Evolutionary conservation across 768 basidiomycete genomes (phyloP).

Genomic region (Rhizopogon vulgaris): DNA sequence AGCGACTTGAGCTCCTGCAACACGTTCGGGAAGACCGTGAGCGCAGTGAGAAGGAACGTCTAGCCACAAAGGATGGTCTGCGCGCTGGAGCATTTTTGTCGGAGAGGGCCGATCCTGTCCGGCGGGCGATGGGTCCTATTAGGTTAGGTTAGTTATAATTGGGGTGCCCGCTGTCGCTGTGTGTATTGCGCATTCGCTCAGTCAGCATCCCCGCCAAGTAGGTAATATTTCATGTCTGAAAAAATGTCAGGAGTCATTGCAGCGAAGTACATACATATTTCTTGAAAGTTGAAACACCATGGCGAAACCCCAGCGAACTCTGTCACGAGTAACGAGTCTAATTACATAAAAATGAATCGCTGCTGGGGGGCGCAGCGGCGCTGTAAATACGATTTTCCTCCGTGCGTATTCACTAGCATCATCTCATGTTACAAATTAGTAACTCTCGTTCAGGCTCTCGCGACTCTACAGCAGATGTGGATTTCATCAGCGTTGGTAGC

Average conservation of each 20-base stretch:
- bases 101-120: constrained; percentile 24
- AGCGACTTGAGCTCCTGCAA: constrained; percentile 3
- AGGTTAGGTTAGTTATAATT: too few species aligned
- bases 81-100: constrained; percentile 24
- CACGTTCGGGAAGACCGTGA: constrained; percentile 21
- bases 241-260: too few species aligned
- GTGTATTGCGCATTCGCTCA: too few species aligned
- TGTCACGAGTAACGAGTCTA: too few species aligned
- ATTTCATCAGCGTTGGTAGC: not conserved
- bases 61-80: constrained; percentile 21
- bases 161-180: too few species aligned
- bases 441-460: not conserved
- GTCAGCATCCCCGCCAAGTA: too few species aligned
- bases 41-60: constrained; percentile 15
- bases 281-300: too few species aligned
- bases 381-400: not conserved
- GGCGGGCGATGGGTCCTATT: constrained; percentile 25
- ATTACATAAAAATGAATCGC: too few species aligned
- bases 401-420: not conserved
- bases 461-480: not conserved
- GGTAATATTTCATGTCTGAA: too few species aligned
- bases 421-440: not conserved
- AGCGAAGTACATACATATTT: too few species aligned
- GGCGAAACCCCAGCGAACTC: too few species aligned
- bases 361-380: not conserved